A percentile compares a stretch with the other conserved stretches of the same genome.
Evolutionary conservation across 139 green algal genomes (phyloP).

Genomic region (Chlorella sp.): DNA sequence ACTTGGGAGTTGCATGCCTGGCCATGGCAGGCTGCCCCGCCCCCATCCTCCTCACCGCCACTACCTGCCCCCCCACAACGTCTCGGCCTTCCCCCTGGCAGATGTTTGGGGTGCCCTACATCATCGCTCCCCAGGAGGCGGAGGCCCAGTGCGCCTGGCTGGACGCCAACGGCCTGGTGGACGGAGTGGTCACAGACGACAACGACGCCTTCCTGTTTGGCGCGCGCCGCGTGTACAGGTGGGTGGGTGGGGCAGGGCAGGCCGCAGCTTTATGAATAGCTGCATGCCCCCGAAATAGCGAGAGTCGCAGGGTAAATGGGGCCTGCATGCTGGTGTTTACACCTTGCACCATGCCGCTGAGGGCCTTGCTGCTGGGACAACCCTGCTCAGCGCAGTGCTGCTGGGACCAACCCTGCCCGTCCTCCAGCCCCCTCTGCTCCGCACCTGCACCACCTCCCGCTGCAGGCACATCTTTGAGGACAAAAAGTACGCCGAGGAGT

Average conservation of each 20-base stretch:
- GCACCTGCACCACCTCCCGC: background rate
- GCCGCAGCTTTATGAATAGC: too few relatives aligned
- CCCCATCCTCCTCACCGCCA: background rate
- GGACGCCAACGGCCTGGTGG: slow-evolving; percentile 84
- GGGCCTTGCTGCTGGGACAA: too few relatives aligned
- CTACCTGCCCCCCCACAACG: background rate
- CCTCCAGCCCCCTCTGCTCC: too few relatives aligned
- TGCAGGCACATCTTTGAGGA: slow-evolving; percentile 79
- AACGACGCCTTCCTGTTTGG: slow-evolving; percentile 99
- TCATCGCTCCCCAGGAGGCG: slow-evolving; percentile 94
- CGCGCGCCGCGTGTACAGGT: slow-evolving; percentile 82
- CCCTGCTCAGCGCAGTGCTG: too few relatives aligned
- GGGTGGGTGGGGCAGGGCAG: slow-evolving; percentile 44
- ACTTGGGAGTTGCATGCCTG: background rate
- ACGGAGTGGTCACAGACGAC: slow-evolving; percentile 98
- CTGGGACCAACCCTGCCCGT: too few relatives aligned
- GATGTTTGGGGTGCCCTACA: slow-evolving; percentile 97
- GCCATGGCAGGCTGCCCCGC: background rate
- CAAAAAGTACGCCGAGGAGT: slow-evolving; percentile 95
- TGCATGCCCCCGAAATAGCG: too few relatives aligned
- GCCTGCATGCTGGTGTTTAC: too few relatives aligned
- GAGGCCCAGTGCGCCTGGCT: slow-evolving; percentile 97
- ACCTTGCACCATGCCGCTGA: too few relatives aligned
- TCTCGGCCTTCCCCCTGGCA: slow-evolving; percentile 27
- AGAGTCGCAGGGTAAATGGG: too few relatives aligned